Conservation (phyloP, 805 yeast species). For the Candida argentea region DNA sequence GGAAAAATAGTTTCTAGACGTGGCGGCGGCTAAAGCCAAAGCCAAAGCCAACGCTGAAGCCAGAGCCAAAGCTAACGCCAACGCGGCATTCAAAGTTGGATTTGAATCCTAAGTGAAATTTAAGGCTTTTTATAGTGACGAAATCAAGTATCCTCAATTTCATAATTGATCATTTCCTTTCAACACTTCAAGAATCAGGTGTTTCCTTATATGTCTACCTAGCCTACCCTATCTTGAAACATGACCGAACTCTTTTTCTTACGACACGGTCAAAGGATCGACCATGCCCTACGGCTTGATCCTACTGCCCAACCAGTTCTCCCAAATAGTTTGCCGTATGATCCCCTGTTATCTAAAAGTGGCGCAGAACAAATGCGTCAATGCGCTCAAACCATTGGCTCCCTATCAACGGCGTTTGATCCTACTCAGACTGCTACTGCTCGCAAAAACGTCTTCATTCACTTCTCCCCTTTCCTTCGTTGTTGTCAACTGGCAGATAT, state of each 20-base stretch:
- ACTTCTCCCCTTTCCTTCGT: slow-evolving; percentile 33
- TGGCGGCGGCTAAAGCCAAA: too few species aligned
- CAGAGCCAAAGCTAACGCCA: too few species aligned
- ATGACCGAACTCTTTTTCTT: slow-evolving; percentile 30
- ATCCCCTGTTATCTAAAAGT: slow-evolving; percentile 24
- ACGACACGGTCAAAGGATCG: slow-evolving; percentile 34
- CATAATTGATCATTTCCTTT: too few species aligned
- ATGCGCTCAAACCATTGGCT: slow-evolving; percentile 20
- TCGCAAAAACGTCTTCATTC: slow-evolving; percentile 26
- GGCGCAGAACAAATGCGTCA: slow-evolving; percentile 18
- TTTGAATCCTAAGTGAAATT: too few species aligned
- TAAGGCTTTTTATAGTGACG: too few species aligned
- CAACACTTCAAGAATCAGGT: too few species aligned
- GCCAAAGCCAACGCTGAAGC: too few species aligned
- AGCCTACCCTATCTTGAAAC: too few species aligned
- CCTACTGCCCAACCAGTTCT: slow-evolving; percentile 16
- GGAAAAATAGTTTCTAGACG: too few species aligned
- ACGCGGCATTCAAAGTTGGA: too few species aligned
- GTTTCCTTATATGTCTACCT: too few species aligned
- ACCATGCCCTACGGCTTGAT: slow-evolving; percentile 20
- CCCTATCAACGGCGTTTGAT: slow-evolving; percentile 12
- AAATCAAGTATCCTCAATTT: too few species aligned
- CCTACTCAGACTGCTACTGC: slow-evolving; percentile 4
- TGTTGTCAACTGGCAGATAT: slow-evolving; percentile 36
- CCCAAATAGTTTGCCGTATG: slow-evolving; percentile 21